Evolutionary conservation across 2,329 filamentous ascomycete species (phyloP).

Genomic region (Arthroderma sp.): DNA sequence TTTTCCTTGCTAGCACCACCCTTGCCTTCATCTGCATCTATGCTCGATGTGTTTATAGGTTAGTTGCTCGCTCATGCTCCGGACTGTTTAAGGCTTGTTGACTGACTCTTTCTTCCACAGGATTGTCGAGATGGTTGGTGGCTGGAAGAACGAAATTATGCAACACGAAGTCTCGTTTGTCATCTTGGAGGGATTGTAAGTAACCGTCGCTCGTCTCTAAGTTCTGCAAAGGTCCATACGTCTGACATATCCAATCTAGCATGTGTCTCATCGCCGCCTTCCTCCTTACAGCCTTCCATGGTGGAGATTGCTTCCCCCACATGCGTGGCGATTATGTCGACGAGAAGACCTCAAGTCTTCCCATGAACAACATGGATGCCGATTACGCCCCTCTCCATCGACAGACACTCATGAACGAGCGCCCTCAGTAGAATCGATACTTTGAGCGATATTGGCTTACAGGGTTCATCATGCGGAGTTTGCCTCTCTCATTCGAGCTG

Average conservation of each 20-base stretch:
- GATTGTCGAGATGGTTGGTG: constrained; percentile 38
- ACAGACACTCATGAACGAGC: constrained; percentile 1
- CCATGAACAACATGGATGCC: neutral
- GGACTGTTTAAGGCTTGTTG: constrained; percentile 4
- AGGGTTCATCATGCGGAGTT: too few relatives aligned
- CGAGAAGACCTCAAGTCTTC: neutral
- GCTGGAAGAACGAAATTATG: constrained; percentile 35
- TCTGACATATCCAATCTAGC: constrained; percentile 14
- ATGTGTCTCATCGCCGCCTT: constrained; percentile 38
- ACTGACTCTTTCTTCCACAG: constrained; percentile 14
- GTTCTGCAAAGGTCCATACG: too few relatives aligned
- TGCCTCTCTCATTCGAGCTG: too few relatives aligned
- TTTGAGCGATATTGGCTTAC: too few relatives aligned
- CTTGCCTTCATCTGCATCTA: constrained; percentile 25
- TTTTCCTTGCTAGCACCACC: constrained; percentile 16
- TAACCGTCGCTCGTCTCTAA: too few relatives aligned
- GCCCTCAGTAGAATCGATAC: too few relatives aligned
- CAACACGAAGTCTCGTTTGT: constrained; percentile 35
- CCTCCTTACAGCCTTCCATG: constrained; percentile 41
- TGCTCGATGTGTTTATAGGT: constrained; percentile 34
- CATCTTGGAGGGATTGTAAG: constrained; percentile 36
- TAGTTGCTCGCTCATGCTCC: constrained; percentile 6
- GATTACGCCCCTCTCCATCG: neutral
- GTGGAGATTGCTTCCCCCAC: constrained; percentile 43
- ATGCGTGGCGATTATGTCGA: constrained; percentile 1